A percentile compares a stretch with the other conserved stretches of the same genome.
These are phyloP conservation scores for Lentinula sp. DNA, from an alignment of 768 basidiomycete genomes.

Conservation along the genomic window DNA sequence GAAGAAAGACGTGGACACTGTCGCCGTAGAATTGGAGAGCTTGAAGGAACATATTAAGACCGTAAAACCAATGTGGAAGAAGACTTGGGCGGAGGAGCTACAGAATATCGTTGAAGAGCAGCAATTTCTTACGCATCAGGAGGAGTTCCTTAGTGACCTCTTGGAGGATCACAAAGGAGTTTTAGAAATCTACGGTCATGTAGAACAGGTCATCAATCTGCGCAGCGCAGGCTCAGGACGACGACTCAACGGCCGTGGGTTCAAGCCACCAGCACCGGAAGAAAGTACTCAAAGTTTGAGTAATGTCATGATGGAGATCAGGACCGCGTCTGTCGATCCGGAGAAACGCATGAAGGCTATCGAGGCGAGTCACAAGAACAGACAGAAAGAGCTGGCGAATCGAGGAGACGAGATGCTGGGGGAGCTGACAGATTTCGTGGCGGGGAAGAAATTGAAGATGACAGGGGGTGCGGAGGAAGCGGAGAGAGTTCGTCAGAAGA, in stretches of 20 bases:
- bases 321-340: constrained; percentile 76
- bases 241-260: constrained; percentile 37
- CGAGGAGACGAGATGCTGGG: constrained; percentile 79
- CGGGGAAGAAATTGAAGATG: constrained; percentile 84
- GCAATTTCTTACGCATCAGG: constrained; percentile 88
- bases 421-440: constrained; percentile 84
- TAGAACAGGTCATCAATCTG: constrained; percentile 81
- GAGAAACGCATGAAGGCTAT: constrained; percentile 88
- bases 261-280: constrained; percentile 58
- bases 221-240: constrained; percentile 40
- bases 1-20: constrained; percentile 62
- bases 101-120: constrained; percentile 97
- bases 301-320: constrained; percentile 88
- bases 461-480: constrained; percentile 92
- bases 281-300: constrained; percentile 63
- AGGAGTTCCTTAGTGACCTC: constrained; percentile 84
- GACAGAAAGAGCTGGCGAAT: constrained; percentile 69
- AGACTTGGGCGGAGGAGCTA: constrained; percentile 96
- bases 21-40: constrained; percentile 65
- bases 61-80: constrained; percentile 96
- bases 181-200: constrained; percentile 78
- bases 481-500: constrained; percentile 81
- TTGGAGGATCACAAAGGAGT: constrained; percentile 92
- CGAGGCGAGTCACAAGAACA: constrained; percentile 74
- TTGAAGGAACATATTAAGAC: constrained; percentile 82